phyloP scores from a whole-genome alignment of 768 basidiomycete species.

The Psilocybe cubensis region DNA sequence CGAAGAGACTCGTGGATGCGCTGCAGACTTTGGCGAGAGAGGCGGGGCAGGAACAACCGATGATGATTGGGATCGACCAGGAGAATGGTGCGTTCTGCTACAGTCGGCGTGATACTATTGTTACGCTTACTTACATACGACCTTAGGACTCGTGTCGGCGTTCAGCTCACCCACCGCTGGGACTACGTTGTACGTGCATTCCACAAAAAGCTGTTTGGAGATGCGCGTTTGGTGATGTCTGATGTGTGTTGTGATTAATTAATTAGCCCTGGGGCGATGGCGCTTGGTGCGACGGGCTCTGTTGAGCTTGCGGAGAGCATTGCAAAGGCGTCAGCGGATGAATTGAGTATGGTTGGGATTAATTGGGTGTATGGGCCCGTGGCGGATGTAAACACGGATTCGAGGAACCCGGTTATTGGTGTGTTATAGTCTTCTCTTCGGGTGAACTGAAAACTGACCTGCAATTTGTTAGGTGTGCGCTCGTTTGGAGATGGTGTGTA shows the following conservation, averaged over 20 bases:
- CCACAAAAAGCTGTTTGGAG: not conserved
- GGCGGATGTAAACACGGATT: slow-evolving; percentile 74
- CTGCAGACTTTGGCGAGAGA: slow-evolving; percentile 61
- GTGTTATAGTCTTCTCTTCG: slow-evolving; percentile 15
- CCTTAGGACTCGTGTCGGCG: slow-evolving; percentile 69
- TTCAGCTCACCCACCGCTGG: slow-evolving; percentile 61
- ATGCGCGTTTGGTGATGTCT: not conserved
- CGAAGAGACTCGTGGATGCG: slow-evolving; percentile 46
- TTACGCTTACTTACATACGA: not conserved
- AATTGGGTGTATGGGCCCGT: slow-evolving; percentile 78
- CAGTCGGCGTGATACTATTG: not conserved
- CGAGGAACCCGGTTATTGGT: slow-evolving; percentile 75
- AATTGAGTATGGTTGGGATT: slow-evolving; percentile 64
- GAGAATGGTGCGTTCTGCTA: slow-evolving; percentile 55
- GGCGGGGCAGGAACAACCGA: slow-evolving; percentile 55
- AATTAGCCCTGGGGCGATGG: slow-evolving; percentile 78
- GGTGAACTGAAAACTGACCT: slow-evolving; percentile 5
- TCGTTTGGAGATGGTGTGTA: slow-evolving; percentile 69
- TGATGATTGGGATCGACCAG: slow-evolving; percentile 75
- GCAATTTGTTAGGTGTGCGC: slow-evolving; percentile 52
- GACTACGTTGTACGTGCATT: slow-evolving; percentile 63
- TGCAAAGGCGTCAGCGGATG: slow-evolving; percentile 50
- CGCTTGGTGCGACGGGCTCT: slow-evolving; percentile 58
- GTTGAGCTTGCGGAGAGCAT: slow-evolving; percentile 49
- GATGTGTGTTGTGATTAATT: not conserved